These are phyloP conservation scores for Saccharomyces hybrid DNA, from an alignment of 1,139 yeast genomes.

Conservation along the genomic window DNA sequence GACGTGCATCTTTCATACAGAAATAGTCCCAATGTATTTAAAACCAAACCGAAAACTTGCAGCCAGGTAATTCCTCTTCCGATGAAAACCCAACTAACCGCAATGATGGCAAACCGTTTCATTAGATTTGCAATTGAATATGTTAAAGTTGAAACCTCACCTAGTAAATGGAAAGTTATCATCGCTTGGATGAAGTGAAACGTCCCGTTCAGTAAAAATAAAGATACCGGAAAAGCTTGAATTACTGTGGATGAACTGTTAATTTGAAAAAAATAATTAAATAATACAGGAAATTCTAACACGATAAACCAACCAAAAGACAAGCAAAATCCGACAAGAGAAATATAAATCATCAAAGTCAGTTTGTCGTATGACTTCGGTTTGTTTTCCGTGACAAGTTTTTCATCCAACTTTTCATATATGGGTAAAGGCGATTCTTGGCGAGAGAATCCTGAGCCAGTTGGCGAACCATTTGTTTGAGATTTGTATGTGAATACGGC, in stretches of 20 bases:
- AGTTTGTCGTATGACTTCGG: constrained; percentile 58
- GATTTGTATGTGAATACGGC: constrained; percentile 58
- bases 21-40: constrained; percentile 27
- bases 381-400: constrained; percentile 1
- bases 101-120: constrained; percentile 81
- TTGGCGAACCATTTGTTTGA: not conserved
- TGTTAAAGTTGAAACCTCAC: constrained; percentile 83
- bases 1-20: constrained; percentile 25
- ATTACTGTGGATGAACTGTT: constrained; percentile 13
- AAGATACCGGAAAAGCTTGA: constrained; percentile 32
- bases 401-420: constrained; percentile 6
- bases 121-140: constrained; percentile 88
- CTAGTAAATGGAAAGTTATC: constrained; percentile 83
- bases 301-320: constrained; percentile 76
- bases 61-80: constrained; percentile 18
- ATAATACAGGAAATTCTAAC: constrained; percentile 46
- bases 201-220: constrained; percentile 51
- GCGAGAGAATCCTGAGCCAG: not conserved
- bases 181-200: constrained; percentile 84
- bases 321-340: constrained; percentile 66
- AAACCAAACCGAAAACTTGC: constrained; percentile 23
- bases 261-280: constrained; percentile 10
- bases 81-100: constrained; percentile 49
- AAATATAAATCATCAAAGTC: constrained; percentile 80
- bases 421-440: constrained; percentile 17